Percentiles rank a stretch among this genome's conserved stretches.
These are phyloP conservation scores for Rhodotorula graminis DNA, from an alignment of 768 basidiomycete species.

Conservation along the genomic window DNA sequence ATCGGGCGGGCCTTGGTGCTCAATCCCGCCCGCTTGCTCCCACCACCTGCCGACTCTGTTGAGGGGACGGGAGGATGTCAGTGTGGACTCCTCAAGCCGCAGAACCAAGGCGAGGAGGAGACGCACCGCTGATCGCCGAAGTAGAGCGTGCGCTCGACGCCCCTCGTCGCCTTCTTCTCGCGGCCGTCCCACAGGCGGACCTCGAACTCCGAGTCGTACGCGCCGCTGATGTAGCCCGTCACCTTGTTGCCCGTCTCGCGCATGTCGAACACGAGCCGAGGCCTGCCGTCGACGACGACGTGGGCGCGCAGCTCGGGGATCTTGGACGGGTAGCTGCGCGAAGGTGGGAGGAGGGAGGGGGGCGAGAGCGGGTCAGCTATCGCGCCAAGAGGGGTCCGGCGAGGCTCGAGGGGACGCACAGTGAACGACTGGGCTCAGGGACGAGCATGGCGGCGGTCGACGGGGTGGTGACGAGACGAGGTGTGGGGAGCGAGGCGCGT, in stretches of 20 bases:
- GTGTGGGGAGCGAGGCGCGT: too few relatives aligned
- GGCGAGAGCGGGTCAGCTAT: too few relatives aligned
- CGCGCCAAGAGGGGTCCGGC: too few relatives aligned
- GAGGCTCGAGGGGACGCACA: not conserved
- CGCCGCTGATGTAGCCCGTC: not conserved
- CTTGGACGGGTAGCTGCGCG: not conserved
- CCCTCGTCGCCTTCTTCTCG: not conserved
- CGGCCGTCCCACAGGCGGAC: not conserved
- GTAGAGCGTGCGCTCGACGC: not conserved
- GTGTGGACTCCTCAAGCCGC: too few relatives aligned
- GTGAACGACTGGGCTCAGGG: too few relatives aligned
- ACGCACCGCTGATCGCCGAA: not conserved
- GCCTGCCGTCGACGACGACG: not conserved
- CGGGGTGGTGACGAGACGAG: too few relatives aligned
- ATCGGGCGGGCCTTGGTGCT: too few relatives aligned
- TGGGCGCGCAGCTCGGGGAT: not conserved
- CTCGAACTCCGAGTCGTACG: not conserved
- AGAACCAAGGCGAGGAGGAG: too few relatives aligned
- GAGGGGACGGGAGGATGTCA: accelerated
- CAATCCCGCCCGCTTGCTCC: too few relatives aligned
- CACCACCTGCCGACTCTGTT: too few relatives aligned
- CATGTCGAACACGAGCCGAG: not conserved
- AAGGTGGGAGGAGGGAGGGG: too few relatives aligned
- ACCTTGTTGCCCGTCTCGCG: not conserved
- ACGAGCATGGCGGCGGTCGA: too few relatives aligned